Base-by-base conservation (phyloP, 2,329 filamentous ascomycete species). In the Grosmannia serpens region DNA sequence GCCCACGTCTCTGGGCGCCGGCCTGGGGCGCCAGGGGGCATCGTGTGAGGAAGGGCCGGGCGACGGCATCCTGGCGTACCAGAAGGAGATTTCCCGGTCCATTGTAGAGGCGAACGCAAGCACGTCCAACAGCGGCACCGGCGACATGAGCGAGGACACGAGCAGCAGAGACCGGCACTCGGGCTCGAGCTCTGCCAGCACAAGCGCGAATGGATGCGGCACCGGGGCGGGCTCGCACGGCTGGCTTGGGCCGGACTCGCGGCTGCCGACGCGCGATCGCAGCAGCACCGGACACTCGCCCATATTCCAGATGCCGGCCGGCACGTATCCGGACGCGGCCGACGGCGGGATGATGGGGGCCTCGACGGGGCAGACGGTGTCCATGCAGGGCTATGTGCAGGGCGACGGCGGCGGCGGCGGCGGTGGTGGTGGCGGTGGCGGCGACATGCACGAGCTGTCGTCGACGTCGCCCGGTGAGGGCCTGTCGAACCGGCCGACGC, bases 401-500 rank as follows among this genome's bases (percentile, higher is more conserved):
- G 70, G 70, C 24, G 75, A 76, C n/a, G 69, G 68, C 49, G 72
- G 10, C 22, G n/a, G n/a, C n/a, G n/a, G n/a, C n/a, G n/a, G n/a
- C n/a, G n/a, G n/a, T n/a, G n/a, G n/a, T n/a, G 70, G 70, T 24
- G 75, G 76, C n/a, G 69, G 68, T 47, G 72, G 10, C 22, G 55
- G 69, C 57, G 77, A 75, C 20, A 70, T 70, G 26, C 77, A 75
- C 56, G 77, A 79, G 49, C 66, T 75, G 58, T 77, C 53, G 9
- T 29, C 76, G 1, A 72, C 70, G 4, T 81, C 80, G 0, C 74
- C 79, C 2, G 78, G 80, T 22, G 74, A 72, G 26, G 74, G 72
- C 8, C 71, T 71, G 53, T 83, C 81, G 3, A 80, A 75, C 61
- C 72, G 78, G n/a, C 80, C 76, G 26, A 85, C 82, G 13, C 82